Conservation (phyloP, 2,329 filamentous ascomycete genomes). For the Penicillium crustosum region DNA sequence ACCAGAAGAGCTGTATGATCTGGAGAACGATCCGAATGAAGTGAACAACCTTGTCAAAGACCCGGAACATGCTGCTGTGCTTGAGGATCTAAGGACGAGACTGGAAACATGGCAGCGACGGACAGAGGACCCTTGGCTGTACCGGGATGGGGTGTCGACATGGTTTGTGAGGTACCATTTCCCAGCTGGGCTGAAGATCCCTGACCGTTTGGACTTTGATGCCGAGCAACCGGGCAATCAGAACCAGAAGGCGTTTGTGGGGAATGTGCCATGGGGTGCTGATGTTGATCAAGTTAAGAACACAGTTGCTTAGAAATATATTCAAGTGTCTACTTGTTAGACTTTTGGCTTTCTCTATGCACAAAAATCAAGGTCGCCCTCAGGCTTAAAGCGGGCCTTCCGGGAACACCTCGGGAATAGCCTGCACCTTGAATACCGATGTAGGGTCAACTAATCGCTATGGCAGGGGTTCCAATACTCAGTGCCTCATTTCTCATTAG, state of each 20-base stretch:
- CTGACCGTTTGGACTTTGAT: constrained; percentile 26
- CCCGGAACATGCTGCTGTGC: constrained; percentile 28
- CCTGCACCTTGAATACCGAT: no score
- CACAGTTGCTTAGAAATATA: not conserved
- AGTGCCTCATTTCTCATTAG: no score
- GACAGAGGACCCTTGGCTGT: constrained; percentile 38
- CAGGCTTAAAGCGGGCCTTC: no score
- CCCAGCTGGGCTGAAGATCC: constrained; percentile 16
- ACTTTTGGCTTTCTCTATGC: not conserved
- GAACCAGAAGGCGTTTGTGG: not conserved
- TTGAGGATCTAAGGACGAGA: constrained; percentile 35
- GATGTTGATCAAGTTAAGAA: not conserved
- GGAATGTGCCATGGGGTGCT: not conserved
- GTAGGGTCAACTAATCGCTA: no score
- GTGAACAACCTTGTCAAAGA: constrained; percentile 46
- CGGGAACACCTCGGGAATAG: no score
- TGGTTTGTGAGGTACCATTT: constrained; percentile 18
- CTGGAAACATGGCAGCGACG: constrained; percentile 38
- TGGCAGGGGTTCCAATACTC: no score
- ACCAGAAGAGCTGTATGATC: constrained; percentile 50
- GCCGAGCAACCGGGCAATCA: constrained; percentile 12
- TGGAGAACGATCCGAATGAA: constrained; percentile 49
- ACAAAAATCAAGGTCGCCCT: not conserved
- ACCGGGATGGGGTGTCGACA: constrained; percentile 25
- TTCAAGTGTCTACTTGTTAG: not conserved